Percentiles rank a stretch among this genome's conserved stretches.
Conservation (phyloP, 2,329 filamentous ascomycete genomes). For the Dactylellina leptospora region DNA sequence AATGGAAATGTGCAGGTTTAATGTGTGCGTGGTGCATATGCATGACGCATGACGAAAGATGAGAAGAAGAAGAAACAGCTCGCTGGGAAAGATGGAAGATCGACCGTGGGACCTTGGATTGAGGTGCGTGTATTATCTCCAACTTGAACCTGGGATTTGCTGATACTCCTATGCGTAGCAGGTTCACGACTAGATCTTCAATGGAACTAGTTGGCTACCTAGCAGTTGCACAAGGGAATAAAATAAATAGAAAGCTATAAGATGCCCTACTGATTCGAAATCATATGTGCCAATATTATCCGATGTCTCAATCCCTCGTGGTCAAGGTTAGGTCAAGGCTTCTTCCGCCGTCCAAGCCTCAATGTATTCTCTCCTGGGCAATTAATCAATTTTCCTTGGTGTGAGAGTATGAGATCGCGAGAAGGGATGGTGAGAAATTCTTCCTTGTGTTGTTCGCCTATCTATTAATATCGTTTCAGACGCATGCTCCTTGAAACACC, state of each 20-base stretch:
- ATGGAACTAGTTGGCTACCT: too few relatives aligned
- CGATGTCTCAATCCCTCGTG: conserved; percentile 50
- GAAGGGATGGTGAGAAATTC: too few relatives aligned
- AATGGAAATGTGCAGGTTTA: not conserved
- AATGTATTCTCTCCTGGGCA: conserved; percentile 14
- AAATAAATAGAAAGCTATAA: not conserved
- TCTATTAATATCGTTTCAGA: conserved; percentile 48
- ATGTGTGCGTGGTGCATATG: conserved; percentile 11
- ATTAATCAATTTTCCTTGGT: conserved; percentile 1
- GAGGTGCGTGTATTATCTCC: too few relatives aligned
- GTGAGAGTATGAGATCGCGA: not conserved
- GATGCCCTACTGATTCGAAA: conserved; percentile 16
- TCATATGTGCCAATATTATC: conserved; percentile 7
- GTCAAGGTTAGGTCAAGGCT: conserved; percentile 2
- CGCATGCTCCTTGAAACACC: conserved; percentile 37
- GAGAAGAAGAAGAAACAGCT: not conserved
- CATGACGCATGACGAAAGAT: conserved; percentile 17
- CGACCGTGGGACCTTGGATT: not conserved
- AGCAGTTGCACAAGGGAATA: too few relatives aligned
- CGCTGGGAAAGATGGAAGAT: not conserved
- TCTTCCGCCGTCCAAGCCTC: conserved; percentile 13
- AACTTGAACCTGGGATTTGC: too few relatives aligned
- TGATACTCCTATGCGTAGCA: too few relatives aligned
- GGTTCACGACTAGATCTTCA: too few relatives aligned
- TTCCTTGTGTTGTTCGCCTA: conserved; percentile 18